phyloP scores from a whole-genome alignment of 2,329 filamentous ascomycete genomes.

The Trichocomaceae sp. region DNA sequence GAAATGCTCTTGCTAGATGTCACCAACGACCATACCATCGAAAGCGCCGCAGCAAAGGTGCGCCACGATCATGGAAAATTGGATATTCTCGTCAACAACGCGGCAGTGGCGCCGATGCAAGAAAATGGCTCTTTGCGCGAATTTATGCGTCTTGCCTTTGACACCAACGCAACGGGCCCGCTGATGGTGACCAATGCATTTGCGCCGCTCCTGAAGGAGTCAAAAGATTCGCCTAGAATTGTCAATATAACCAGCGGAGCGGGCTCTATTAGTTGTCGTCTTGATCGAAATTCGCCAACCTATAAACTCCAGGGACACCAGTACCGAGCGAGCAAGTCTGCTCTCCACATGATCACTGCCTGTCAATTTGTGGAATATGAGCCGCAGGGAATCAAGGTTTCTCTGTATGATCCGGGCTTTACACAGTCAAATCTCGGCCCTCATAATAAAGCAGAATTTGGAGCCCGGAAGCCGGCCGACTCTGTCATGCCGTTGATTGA shows the following conservation, averaged over 20 bases:
- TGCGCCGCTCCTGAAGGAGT: slow-evolving; percentile 25
- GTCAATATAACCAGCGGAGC: slow-evolving; percentile 32
- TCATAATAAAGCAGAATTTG: slow-evolving; percentile 13
- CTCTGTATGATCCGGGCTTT: slow-evolving; percentile 13
- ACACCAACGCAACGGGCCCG: slow-evolving; percentile 34
- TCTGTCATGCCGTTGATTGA: slow-evolving; percentile 15
- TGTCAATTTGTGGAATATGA: slow-evolving; percentile 13
- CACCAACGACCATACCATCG: slow-evolving; percentile 27
- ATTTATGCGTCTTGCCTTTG: slow-evolving; percentile 18
- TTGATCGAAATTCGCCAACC: slow-evolving; percentile 21
- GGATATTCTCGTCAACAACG: slow-evolving; percentile 25
- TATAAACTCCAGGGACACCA: slow-evolving; percentile 29
- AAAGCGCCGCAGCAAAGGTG: slow-evolving; percentile 14
- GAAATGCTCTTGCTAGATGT: slow-evolving; percentile 26
- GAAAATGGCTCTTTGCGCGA: slow-evolving; percentile 6
- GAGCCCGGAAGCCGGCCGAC: slow-evolving; percentile 10
- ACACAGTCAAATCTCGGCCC: slow-evolving; percentile 14
- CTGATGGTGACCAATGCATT: slow-evolving; percentile 28
- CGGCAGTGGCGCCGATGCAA: slow-evolving; percentile 16
- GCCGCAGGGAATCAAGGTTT: slow-evolving; percentile 11
- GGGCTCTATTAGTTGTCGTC: slow-evolving; percentile 23
- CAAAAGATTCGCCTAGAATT: slow-evolving; percentile 5
- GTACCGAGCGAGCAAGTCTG: slow-evolving; percentile 39
- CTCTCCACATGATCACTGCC: slow-evolving; percentile 33
- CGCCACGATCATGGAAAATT: slow-evolving; percentile 14